Evolutionary conservation across 305 asterid genomes (phyloP).

Genomic region (Solanum hybrid): DNA sequence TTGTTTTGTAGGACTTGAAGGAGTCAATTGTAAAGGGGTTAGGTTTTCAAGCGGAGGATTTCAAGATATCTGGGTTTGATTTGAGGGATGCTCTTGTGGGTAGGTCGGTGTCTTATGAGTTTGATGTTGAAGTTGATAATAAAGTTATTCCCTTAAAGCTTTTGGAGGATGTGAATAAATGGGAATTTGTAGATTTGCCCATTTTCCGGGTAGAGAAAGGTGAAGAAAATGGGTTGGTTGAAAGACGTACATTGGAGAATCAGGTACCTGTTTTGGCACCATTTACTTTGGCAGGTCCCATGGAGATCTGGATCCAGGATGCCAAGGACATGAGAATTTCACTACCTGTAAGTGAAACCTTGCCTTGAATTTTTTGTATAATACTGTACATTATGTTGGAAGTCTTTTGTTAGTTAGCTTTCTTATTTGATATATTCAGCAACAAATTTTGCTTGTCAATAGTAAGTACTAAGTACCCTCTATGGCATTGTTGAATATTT

Average conservation of each 20-base stretch:
- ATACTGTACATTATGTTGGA: background rate
- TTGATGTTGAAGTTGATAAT: conserved; percentile 16
- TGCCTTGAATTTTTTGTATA: background rate
- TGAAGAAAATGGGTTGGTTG: conserved; percentile 48
- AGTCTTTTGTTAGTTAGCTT: background rate
- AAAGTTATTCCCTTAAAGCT: conserved; percentile 76
- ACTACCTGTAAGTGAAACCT: conserved; percentile 55
- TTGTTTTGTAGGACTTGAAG: conserved; percentile 25
- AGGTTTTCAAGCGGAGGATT: too few species aligned
- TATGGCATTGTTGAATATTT: background rate
- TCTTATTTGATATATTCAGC: background rate
- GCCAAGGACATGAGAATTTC: conserved; percentile 86
- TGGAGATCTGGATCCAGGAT: conserved; percentile 95
- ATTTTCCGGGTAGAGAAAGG: conserved; percentile 50
- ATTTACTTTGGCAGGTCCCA: conserved; percentile 86
- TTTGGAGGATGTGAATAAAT: conserved; percentile 79
- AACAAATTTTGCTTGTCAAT: background rate
- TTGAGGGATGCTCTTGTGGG: too few species aligned
- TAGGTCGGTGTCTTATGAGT: too few species aligned
- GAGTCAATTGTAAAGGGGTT: too few species aligned
- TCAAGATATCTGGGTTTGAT: too few species aligned
- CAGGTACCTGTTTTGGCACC: conserved; percentile 68
- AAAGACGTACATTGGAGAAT: conserved; percentile 29
- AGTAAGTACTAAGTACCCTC: background rate
- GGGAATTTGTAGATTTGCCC: conserved; percentile 85